A percentile compares a stretch with the other conserved stretches of the same genome.
Evolutionary conservation across 2,329 filamentous ascomycete species (phyloP).

Genomic region (Fusarium sterilihyphosum): DNA sequence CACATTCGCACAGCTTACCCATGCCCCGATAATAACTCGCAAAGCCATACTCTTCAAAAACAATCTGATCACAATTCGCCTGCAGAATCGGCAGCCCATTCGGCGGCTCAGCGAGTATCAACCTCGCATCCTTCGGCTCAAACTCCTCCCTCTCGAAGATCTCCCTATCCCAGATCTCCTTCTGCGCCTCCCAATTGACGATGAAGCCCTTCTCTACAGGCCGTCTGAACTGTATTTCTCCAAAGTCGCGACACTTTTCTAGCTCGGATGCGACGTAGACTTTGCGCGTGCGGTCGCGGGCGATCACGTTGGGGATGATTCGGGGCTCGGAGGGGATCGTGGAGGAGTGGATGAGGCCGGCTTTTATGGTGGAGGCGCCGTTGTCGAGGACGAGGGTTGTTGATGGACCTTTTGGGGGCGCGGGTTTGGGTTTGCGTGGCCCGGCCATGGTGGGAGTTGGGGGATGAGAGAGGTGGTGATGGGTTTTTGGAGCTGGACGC

Average conservation of each 20-base stretch:
- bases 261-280: slow-evolving; percentile 84
- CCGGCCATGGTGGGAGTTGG: slow-evolving; percentile 51
- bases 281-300: slow-evolving; percentile 80
- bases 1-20: slow-evolving; percentile 56
- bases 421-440: slow-evolving; percentile 62
- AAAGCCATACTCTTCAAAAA: slow-evolving; percentile 98
- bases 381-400: slow-evolving; percentile 92
- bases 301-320: slow-evolving; percentile 88
- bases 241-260: slow-evolving; percentile 84
- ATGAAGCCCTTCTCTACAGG: slow-evolving; percentile 95
- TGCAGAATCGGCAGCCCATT: slow-evolving; percentile 85
- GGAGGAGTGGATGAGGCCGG: slow-evolving; percentile 73
- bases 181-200: slow-evolving; percentile 96
- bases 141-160: slow-evolving; percentile 80
- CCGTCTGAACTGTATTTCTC: slow-evolving; percentile 85
- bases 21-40: slow-evolving; percentile 82
- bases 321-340: slow-evolving; percentile 66
- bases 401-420: slow-evolving; percentile 62
- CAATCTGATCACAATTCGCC: slow-evolving; percentile 91
- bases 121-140: slow-evolving; percentile 76
- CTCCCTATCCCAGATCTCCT: slow-evolving; percentile 93
- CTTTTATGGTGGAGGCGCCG: slow-evolving; percentile 91
- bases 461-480: neutral
- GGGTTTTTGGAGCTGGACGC: slow-evolving; percentile 7
- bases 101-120: slow-evolving; percentile 86